Evolutionary conservation across 495 filamentous ascomycete species (phyloP).

Genomic region (Aspergillus steynii): DNA sequence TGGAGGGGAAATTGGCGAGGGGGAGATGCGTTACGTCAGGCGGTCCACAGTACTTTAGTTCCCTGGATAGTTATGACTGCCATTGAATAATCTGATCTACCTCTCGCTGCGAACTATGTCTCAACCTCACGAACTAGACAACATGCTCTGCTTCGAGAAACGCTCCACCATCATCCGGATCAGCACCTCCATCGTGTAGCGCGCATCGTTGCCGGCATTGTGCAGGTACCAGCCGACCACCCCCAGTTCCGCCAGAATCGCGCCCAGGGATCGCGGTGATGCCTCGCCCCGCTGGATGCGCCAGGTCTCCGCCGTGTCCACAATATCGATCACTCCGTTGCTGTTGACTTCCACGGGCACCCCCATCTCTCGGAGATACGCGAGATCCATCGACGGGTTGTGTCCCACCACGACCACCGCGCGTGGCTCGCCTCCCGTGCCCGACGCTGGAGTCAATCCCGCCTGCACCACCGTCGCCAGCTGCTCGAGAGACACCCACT

Average conservation of each 20-base stretch:
- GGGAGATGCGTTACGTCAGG: no score
- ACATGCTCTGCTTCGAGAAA: neutral
- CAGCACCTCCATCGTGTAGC: conserved; percentile 77
- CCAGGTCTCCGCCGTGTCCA: conserved; percentile 73
- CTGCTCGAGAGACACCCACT: conserved; percentile 42
- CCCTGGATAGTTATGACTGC: no score
- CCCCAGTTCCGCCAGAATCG: conserved; percentile 62
- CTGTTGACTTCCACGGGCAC: conserved; percentile 37
- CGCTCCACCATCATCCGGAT: conserved; percentile 58
- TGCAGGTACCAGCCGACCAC: conserved; percentile 68
- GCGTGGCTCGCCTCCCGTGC: conserved; percentile 36
- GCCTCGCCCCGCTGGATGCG: conserved; percentile 51
- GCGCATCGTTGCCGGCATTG: conserved; percentile 95
- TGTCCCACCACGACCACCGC: conserved; percentile 81
- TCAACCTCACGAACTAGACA: no score
- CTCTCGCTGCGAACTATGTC: no score
- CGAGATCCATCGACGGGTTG: conserved; percentile 63
- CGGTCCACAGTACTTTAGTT: no score
- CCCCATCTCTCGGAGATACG: conserved; percentile 59
- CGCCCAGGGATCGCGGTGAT: conserved; percentile 54
- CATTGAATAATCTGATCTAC: no score
- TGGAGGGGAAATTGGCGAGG: neutral
- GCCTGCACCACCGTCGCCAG: conserved; percentile 41
- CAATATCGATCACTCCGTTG: conserved; percentile 43
- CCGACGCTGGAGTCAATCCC: conserved; percentile 53